Percentiles rank a stretch among this genome's conserved stretches.
Evolutionary conservation across 139 green algal species (phyloP).

Genomic region (Asterochloris sp.): DNA sequence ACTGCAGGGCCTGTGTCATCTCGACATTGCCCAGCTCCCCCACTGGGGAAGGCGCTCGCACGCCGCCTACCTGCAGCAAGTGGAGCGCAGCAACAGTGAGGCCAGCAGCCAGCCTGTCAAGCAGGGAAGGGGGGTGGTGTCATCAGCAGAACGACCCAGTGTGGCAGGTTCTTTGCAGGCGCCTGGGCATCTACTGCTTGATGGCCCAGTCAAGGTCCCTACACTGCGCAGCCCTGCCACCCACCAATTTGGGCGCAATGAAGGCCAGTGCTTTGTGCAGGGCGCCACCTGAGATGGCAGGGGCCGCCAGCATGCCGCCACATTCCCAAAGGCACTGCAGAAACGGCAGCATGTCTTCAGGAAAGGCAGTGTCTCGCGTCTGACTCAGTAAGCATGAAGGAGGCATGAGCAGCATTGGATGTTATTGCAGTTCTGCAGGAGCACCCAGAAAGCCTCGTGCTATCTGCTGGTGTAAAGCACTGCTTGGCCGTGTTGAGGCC

Average conservation of each 20-base stretch:
- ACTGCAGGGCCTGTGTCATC: slow-evolving; percentile 89
- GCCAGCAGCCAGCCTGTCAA: neutral
- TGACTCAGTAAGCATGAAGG: neutral
- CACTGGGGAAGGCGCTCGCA: slow-evolving; percentile 84
- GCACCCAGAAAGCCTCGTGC: no score
- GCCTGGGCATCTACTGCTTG: neutral
- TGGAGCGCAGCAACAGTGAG: neutral
- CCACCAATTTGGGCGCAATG: slow-evolving; percentile 89
- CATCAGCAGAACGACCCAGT: neutral
- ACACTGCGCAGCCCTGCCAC: neutral
- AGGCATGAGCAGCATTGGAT: neutral
- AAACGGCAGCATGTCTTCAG: neutral
- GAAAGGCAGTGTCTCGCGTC: neutral
- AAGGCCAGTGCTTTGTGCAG: slow-evolving; percentile 97
- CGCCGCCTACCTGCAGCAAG: slow-evolving; percentile 54
- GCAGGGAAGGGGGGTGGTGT: neutral
- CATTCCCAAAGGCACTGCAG: slow-evolving; percentile 91
- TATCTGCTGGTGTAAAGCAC: no score
- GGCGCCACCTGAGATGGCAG: slow-evolving; percentile 75
- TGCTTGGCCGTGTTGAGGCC: no score
- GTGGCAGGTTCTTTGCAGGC: neutral
- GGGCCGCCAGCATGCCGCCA: slow-evolving; percentile 91
- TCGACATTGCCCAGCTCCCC: slow-evolving; percentile 96
- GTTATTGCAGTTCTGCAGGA: no score
- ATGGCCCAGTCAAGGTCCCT: neutral